Evolutionary conservation across 495 filamentous ascomycete genomes (phyloP), one percentile per base, ranked within the genome.

Genomic region (Hypoxylon intermedium): DNA sequence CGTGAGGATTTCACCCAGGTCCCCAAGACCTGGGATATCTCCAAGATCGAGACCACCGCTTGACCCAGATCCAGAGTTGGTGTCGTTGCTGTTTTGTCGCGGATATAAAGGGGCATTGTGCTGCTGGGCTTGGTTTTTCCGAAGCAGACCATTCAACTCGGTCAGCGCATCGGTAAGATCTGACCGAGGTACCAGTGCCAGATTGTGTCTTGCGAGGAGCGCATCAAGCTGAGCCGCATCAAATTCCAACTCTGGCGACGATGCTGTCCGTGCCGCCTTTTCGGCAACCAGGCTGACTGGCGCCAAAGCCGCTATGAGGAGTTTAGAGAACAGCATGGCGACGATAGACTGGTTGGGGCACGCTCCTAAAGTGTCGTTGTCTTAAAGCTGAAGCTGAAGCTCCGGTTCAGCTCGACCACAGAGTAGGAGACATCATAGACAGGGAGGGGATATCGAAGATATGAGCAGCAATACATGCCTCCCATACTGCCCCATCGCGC

Each of bases 131-230:
- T 68, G 61, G 36, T 67, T 71, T 37, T 60, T 68, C 50, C 64
- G 65, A 9, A 74, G 64, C 38, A 74, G 53, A 31, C 57, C 63
- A 37, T 69, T 74, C 53, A 74, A 67, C 45, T 74, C 72, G 6
- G 67, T 73, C 50, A 74, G 33, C 4, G 70, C 70, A 52, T 74
- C 72, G 33, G 72, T 72, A 19, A 74, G 70, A 19, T 74, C 70
- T 48, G 70, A 67, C 20, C 70, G 65, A 34, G 72, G 72, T 5
- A 74, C 72, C 38, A 74, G 59, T 21, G 70, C 72, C 11, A 74
- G 51, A 36, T 73, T 70, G 46, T 74, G 68, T 57, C 63, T 74
- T 31, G 65, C 68, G 12, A 74, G 60, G 26, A 70, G 24, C 1
- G 60, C 67, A 24, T 72, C 69, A 15, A 72, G 34, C 34, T 37